phyloP scores from a whole-genome alignment of 148 eudicot species.

The Mesembryanthemum crystallinum region DNA sequence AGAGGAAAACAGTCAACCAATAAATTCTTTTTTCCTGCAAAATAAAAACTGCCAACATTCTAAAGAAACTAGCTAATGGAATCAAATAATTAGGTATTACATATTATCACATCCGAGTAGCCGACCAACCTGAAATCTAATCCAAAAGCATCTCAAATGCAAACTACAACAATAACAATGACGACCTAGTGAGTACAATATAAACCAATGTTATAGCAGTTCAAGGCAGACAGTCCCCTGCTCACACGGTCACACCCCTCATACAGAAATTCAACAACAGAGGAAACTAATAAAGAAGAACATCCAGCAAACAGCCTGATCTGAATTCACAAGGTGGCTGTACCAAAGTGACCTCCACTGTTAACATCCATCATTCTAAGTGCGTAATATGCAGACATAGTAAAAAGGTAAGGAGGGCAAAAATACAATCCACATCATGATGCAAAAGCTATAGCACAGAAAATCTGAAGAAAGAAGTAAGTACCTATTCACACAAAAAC shows the following conservation, averaged over 20 bases:
- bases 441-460: background rate
- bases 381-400: background rate
- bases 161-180: no score
- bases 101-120: no score
- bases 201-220: slow-evolving; percentile 1
- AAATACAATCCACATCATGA: background rate
- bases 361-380: background rate
- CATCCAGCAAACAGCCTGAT: background rate
- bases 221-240: background rate
- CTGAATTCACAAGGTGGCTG: slow-evolving; percentile 9
- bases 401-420: background rate
- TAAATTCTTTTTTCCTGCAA: background rate
- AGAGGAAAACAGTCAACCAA: background rate
- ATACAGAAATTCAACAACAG: background rate
- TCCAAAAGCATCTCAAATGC: no score
- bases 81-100: background rate
- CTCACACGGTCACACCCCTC: background rate
- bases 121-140: no score
- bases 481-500: slow-evolving; percentile 52
- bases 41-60: background rate
- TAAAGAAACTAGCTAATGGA: background rate
- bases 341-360: no score
- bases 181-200: no score
- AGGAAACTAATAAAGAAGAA: background rate
- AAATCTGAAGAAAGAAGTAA: background rate